Base-by-base conservation (phyloP, 495 filamentous ascomycete genomes). In the Lentithecium fluviatile region DNA sequence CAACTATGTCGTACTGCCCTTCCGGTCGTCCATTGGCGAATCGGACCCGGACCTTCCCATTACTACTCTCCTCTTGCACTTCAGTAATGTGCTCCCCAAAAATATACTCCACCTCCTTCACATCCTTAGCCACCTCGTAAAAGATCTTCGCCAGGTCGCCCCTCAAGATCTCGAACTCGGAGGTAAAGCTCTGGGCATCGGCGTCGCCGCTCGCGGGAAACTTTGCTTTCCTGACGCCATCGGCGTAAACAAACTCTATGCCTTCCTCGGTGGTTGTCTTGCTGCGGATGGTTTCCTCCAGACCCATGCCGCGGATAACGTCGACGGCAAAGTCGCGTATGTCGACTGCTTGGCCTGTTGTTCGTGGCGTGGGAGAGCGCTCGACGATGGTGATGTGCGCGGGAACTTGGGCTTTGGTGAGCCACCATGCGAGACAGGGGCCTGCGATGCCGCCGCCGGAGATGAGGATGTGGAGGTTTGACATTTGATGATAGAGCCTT, bases 401-500 rank as follows among this genome's bases (percentile, higher is more conserved):
- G 11, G 52, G 32, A 13, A 50, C 37, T 36, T n/a, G 60, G 20
- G 55, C 52, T 23, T 55, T 40, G 13, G 29, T 25, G 15, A 77
- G 73, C 69, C 72, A 76, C 64, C 71, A 77, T n/a, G 76, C 76
- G 10, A 78, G 68, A 6, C 69, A 62, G 19, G 66, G 65, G 2
- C 75, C 76, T 8, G 75, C 65, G 36, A 76, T 71, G 12, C 77
- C 72, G 17, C 69, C 80, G 45, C 81, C 80, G 42, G 66, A 70
- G 55, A 84, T 80, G 37, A 84, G 73, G 56, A 84, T 64, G 53
- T 71, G 40, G 32, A 63, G 20, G 6, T 65, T 58, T 17, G 40
- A 20, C 40, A 43, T 43, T 38, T n/a, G 29, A 10, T 10, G 29
- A 32, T 32, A 10, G 10, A 32, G 10, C 29, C 29, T 32, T 32